Evolutionary conservation across 176 grass and related monocot genomes (phyloP).

Genomic region (Themeda triandra): DNA sequence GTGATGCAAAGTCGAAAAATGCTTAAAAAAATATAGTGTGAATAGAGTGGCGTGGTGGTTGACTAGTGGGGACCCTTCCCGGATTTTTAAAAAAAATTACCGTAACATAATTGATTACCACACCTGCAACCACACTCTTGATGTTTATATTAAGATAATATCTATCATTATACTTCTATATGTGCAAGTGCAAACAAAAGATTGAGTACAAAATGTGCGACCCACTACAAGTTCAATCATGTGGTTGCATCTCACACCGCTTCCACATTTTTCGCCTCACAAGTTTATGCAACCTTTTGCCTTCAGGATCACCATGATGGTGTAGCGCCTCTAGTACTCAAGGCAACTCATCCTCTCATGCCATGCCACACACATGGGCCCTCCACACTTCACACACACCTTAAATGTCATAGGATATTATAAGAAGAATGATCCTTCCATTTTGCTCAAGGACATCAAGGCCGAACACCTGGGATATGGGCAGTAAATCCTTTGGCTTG

Average conservation of each 20-base stretch:
- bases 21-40: too few relatives aligned
- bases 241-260: conserved; percentile 71
- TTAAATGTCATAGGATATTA: neutral
- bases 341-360: conserved; percentile 54
- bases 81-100: too few relatives aligned
- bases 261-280: conserved; percentile 53
- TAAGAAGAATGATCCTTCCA: neutral
- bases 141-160: too few relatives aligned
- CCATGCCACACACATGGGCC: conserved; percentile 29
- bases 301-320: conserved; percentile 46
- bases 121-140: too few relatives aligned
- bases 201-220: conserved; percentile 26
- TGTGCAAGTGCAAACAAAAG: neutral
- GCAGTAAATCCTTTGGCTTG: conserved; percentile 49
- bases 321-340: conserved; percentile 44
- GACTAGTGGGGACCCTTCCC: too few relatives aligned
- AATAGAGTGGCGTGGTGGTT: too few relatives aligned
- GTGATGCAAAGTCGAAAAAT: too few relatives aligned
- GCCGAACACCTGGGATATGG: conserved; percentile 67
- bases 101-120: too few relatives aligned
- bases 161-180: neutral
- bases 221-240: conserved; percentile 63
- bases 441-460: neutral
- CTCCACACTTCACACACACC: conserved; percentile 50
- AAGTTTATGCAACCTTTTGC: conserved; percentile 53